Conservation (phyloP, 2,329 filamentous ascomycete species). For the Trichophyton mentagrophytes region DNA sequence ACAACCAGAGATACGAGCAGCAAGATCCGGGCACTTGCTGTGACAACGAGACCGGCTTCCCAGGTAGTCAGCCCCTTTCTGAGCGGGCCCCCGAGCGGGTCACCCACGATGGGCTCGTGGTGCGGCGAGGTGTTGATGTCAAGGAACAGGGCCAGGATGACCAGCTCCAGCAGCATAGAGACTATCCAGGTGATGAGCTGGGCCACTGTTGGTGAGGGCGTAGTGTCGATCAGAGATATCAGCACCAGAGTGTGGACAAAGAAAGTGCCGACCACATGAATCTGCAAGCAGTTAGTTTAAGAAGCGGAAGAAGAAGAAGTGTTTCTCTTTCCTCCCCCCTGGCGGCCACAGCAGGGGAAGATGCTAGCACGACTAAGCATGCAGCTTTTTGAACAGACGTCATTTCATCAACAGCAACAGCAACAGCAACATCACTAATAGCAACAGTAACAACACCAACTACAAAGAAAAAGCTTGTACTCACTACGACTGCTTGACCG, state of each 20-base stretch:
- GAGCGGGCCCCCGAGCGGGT: slow-evolving; percentile 33
- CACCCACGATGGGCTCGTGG: slow-evolving; percentile 46
- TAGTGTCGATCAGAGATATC: slow-evolving; percentile 74
- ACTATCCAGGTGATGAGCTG: slow-evolving; percentile 71
- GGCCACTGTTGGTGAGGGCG: slow-evolving; percentile 63
- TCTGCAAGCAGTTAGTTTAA: slow-evolving; percentile 37
- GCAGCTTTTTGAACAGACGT: neutral
- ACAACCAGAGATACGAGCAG: slow-evolving; percentile 49
- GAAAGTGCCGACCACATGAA: slow-evolving; percentile 71
- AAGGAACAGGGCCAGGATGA: slow-evolving; percentile 57
- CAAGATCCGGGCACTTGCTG: slow-evolving; percentile 57
- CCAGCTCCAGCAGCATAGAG: slow-evolving; percentile 57
- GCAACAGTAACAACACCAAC: no score
- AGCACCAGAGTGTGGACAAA: slow-evolving; percentile 80
- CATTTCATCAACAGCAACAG: no score
- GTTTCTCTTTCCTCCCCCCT: neutral
- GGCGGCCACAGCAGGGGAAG: neutral
- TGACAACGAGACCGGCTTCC: slow-evolving; percentile 32
- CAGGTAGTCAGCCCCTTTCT: slow-evolving; percentile 29
- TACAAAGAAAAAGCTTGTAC: slow-evolving; percentile 19
- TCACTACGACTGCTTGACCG: slow-evolving; percentile 62
- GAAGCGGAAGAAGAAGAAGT: no score
- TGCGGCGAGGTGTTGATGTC: slow-evolving; percentile 56
- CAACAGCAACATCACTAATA: no score
- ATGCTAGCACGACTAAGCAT: slow-evolving; percentile 2